Conservation (phyloP, 371 early-diverging fungal species). For the Sporodiniella umbellata region DNA sequence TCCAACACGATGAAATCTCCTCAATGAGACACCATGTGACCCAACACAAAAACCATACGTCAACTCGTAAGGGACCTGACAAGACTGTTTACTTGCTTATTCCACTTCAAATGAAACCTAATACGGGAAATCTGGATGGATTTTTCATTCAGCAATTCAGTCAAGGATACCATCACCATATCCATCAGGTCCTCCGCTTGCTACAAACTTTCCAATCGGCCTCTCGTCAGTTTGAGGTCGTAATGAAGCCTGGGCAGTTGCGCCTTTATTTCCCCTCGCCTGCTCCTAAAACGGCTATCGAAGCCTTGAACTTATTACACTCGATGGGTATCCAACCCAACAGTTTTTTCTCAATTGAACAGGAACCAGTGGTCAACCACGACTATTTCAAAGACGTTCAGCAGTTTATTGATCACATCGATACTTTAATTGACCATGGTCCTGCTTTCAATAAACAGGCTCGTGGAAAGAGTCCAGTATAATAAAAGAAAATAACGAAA, state of each 20-base stretch:
- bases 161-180: not conserved
- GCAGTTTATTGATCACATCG: constrained; percentile 41
- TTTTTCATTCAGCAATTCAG: not conserved
- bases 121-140: not conserved
- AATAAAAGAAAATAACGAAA: too few species aligned
- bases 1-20: constrained; percentile 19
- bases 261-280: constrained; percentile 21
- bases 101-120: not conserved
- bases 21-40: not conserved
- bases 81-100: not conserved
- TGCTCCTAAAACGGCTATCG: not conserved
- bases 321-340: not conserved
- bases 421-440: constrained; percentile 38
- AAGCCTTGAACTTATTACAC: constrained; percentile 6
- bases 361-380: constrained; percentile 22
- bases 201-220: not conserved
- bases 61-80: not conserved
- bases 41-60: not conserved
- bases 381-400: constrained; percentile 47
- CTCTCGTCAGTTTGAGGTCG: constrained; percentile 8
- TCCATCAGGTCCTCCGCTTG: not conserved
- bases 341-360: constrained; percentile 1
- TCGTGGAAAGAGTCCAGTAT: too few species aligned
- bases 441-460: too few species aligned
- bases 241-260: constrained; percentile 7